Conservation (phyloP, 2,329 filamentous ascomycete genomes). For the Elsinoe fawcettii region DNA sequence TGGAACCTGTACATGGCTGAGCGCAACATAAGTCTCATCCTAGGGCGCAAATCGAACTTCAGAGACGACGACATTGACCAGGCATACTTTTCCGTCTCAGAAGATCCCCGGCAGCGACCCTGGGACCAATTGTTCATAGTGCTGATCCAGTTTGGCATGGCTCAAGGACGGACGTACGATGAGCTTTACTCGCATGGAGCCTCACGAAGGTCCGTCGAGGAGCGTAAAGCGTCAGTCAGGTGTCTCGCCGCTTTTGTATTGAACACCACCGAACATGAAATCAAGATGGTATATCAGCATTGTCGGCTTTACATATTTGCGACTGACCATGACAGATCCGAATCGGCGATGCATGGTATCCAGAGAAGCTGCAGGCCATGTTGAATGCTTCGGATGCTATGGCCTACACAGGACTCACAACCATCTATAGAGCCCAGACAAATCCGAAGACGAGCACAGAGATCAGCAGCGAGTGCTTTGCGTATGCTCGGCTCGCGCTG, state of each 20-base stretch:
- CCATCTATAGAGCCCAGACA: conserved; percentile 19
- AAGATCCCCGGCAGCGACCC: conserved; percentile 13
- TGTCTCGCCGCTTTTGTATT: conserved; percentile 1
- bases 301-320: neutral
- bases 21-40: conserved; percentile 15
- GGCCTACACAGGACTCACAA: conserved; percentile 18
- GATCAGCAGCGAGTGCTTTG: conserved; percentile 20
- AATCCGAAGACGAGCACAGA: conserved; percentile 15
- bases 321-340: neutral
- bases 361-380: conserved; percentile 15
- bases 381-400: conserved; percentile 17
- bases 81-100: conserved; percentile 7
- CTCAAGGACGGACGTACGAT: conserved; percentile 16
- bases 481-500: conserved; percentile 16
- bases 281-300: conserved; percentile 10
- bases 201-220: neutral
- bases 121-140: conserved; percentile 15
- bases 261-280: neutral
- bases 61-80: conserved; percentile 17
- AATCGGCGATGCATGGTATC: conserved; percentile 14
- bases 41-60: conserved; percentile 16
- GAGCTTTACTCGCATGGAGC: conserved; percentile 15
- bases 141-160: conserved; percentile 11
- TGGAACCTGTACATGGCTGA: conserved; percentile 17
- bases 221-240: conserved; percentile 6